Evolutionary conservation across 768 basidiomycete species (phyloP).

Genomic region (Amanita subjunquillea): DNA sequence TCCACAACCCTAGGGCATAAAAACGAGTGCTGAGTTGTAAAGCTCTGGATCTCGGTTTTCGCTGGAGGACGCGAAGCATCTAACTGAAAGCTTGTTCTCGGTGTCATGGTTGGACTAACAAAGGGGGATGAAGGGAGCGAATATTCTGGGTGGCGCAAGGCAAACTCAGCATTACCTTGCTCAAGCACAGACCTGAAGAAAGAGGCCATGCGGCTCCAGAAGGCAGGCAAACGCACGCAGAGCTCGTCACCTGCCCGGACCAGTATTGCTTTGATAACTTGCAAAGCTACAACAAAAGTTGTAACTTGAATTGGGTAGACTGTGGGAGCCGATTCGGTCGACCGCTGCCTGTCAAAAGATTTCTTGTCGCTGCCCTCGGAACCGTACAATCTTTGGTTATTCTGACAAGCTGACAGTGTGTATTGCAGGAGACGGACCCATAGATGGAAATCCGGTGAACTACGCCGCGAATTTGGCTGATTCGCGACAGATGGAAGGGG

Average conservation of each 20-base stretch:
- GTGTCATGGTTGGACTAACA: conserved; percentile 43
- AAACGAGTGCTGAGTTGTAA: conserved; percentile 12
- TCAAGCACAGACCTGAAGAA: conserved; percentile 40
- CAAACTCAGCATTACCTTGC: conserved; percentile 58
- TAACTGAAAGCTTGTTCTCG: conserved; percentile 33
- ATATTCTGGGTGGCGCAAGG: conserved; percentile 27
- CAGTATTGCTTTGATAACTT: conserved; percentile 58
- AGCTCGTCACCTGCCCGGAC: conserved; percentile 55
- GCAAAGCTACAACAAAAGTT: conserved; percentile 41
- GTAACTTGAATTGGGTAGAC: conserved; percentile 22
- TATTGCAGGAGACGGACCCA: conserved; percentile 60
- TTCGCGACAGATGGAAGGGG: conserved; percentile 31
- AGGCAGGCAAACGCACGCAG: conserved; percentile 37
- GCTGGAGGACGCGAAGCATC: conserved; percentile 19
- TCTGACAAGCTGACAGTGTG: conserved; percentile 42
- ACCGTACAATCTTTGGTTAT: conserved; percentile 16
- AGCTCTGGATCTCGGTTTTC: conserved; percentile 17
- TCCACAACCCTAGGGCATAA: conserved; percentile 51
- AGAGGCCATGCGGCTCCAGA: conserved; percentile 53
- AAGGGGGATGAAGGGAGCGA: conserved; percentile 44
- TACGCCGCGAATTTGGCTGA: conserved; percentile 34
- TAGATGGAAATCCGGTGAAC: conserved; percentile 27
- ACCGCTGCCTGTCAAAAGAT: conserved; percentile 29
- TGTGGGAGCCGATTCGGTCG: conserved; percentile 10
- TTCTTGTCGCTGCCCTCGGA: conserved; percentile 22